Evolutionary conservation across 2,329 filamentous ascomycete genomes (phyloP), one percentile per base, ranked within the genome.

Genomic region (Rutstroemia sydowiana): DNA sequence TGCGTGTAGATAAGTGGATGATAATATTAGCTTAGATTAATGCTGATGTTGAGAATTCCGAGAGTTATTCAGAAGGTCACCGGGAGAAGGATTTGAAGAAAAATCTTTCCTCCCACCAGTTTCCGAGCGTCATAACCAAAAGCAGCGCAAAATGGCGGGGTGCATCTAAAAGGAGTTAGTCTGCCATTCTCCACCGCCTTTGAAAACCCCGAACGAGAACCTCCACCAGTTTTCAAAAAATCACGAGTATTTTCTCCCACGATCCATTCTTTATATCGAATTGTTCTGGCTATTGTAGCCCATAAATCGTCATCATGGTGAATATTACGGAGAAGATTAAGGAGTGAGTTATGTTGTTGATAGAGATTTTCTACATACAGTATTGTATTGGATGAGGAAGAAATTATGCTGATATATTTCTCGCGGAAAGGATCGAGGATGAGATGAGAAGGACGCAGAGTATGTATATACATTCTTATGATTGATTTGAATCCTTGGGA

Each of bases 321-420:
- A 97, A 97, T 76, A 98, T 98, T 61, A 97, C 93, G 60, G 95
- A 98, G 51, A 97, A 95, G 80, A 98, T 98, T 76, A 98, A 98
- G 79, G 93, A 97, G 92, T 95, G 73, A 66, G 84, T 69, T 18
- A 28, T 18, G n/a, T 26, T 20, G 40, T 13, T 20, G n/a, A n/a
- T n/a, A n/a, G n/a, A n/a, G n/a, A n/a, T n/a, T 34, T 44, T 37
- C n/a, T 18, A 14, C 14, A 21, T 28, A 34, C 47, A 26, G 18
- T 47, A 45, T 40, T 58, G 18, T 45, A 34, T 21, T 58, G 47
- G 53, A n/a, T 37, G 30, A 39, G 21, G 46, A 45, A 53, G 59
- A 45, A 59, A 34, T 42, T 51, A 46, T 45, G 21, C 28, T 50
- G n/a, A 14, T 37, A 8, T n/a, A n/a, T n/a, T n/a, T n/a, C n/a